Evolutionary conservation across 805 yeast species (phyloP).

Genomic region (Blastobotrys americana): DNA sequence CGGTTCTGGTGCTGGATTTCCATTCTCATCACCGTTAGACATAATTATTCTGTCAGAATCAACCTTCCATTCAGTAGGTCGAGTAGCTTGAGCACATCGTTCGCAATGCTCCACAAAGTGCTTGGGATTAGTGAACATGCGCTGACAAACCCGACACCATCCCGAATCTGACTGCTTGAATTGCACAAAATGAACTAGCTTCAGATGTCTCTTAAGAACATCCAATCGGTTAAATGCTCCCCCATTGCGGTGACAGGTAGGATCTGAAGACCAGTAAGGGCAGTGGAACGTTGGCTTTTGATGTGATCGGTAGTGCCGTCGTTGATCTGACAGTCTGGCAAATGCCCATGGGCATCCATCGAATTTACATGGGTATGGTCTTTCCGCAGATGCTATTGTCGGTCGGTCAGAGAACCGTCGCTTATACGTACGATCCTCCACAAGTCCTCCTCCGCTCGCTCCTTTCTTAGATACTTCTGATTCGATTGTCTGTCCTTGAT

Average conservation of each 20-base stretch:
- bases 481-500: neutral
- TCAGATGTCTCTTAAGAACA: slow-evolving; percentile 65
- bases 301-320: slow-evolving; percentile 63
- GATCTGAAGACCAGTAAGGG: slow-evolving; percentile 63
- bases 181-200: slow-evolving; percentile 58
- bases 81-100: slow-evolving; percentile 44
- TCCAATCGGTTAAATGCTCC: slow-evolving; percentile 71
- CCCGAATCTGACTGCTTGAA: slow-evolving; percentile 49
- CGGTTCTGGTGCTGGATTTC: neutral
- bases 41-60: slow-evolving; percentile 10
- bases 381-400: slow-evolving; percentile 16
- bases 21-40: neutral
- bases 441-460: slow-evolving; percentile 1
- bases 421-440: slow-evolving; percentile 5
- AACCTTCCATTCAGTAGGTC: slow-evolving; percentile 25
- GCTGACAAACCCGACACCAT: slow-evolving; percentile 59
- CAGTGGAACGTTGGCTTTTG: slow-evolving; percentile 60
- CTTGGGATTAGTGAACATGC: slow-evolving; percentile 47
- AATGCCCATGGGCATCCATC: slow-evolving; percentile 61
- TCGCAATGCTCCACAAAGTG: slow-evolving; percentile 58
- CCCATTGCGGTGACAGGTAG: slow-evolving; percentile 68
- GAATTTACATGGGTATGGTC: slow-evolving; percentile 33
- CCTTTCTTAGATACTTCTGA: neutral
- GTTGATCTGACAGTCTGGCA: slow-evolving; percentile 58
- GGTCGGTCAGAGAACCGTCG: slow-evolving; percentile 1